These are phyloP conservation scores for Penicillium verrucosum DNA, from an alignment of 2,329 filamentous ascomycete genomes.

Conservation along the genomic window DNA sequence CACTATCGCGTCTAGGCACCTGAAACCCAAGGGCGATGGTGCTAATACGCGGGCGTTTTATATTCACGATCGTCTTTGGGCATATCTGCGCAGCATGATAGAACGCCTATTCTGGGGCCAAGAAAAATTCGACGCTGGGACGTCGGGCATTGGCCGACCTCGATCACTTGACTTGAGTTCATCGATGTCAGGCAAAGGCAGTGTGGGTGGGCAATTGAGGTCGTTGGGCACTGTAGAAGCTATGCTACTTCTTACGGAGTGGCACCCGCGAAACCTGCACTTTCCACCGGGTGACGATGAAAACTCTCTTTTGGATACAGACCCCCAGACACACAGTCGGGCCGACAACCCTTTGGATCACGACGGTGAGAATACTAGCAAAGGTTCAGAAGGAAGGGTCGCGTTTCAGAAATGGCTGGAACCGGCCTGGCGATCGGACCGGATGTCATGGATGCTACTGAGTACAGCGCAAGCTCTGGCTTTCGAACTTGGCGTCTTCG, in stretches of 20 bases:
- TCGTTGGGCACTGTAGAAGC: conserved; percentile 94
- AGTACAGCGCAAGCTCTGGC: conserved; percentile 86
- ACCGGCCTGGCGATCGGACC: conserved; percentile 88
- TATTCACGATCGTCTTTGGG: conserved; percentile 95
- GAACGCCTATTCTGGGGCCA: conserved; percentile 93
- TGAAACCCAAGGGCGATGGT: conserved; percentile 73
- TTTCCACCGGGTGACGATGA: conserved; percentile 74
- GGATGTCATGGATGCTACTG: conserved; percentile 97
- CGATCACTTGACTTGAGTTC: conserved; percentile 63
- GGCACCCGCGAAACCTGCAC: conserved; percentile 91
- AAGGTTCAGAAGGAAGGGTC: conserved; percentile 69
- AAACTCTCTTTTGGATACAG: conserved; percentile 62
- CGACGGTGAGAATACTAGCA: conserved; percentile 40
- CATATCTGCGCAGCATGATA: conserved; percentile 90
- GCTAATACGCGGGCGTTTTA: conserved; percentile 80
- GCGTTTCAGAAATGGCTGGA: conserved; percentile 92
- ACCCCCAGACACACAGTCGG: conserved; percentile 62
- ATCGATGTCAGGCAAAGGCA: conserved; percentile 50
- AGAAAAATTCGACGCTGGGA: conserved; percentile 84
- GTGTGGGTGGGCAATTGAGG: conserved; percentile 70
- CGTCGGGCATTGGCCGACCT: conserved; percentile 58
- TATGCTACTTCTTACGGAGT: conserved; percentile 89
- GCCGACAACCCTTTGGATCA: conserved; percentile 46
- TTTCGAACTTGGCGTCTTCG: conserved; percentile 93
- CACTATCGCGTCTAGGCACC: conserved; percentile 85